Percentiles rank a stretch among this genome's conserved stretches.
Evolutionary conservation across 106 monocot genomes (phyloP).

Genomic region (Acanthochlamys bracteata): DNA sequence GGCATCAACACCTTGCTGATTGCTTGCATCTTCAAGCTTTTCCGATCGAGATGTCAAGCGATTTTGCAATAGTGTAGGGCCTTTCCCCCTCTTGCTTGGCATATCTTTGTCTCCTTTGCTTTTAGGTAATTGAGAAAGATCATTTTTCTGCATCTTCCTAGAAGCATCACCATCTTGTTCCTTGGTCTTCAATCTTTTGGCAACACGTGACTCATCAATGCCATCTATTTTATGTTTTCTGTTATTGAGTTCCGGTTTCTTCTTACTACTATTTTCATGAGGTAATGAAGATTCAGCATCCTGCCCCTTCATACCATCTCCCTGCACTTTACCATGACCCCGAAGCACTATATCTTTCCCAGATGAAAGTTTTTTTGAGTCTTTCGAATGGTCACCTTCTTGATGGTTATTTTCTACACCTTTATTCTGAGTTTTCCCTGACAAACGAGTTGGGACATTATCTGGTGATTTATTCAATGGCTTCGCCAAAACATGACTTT

Average conservation of each 20-base stretch:
- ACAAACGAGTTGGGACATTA: slow-evolving; percentile 2
- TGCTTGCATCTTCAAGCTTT: slow-evolving; percentile 4
- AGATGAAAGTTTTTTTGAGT: slow-evolving; percentile 17
- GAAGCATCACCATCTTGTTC: slow-evolving; percentile 13
- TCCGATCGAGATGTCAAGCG: slow-evolving; percentile 5
- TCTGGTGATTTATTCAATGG: slow-evolving; percentile 10
- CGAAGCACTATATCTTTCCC: slow-evolving; percentile 13
- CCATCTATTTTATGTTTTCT: slow-evolving; percentile 30
- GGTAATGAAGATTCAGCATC: slow-evolving; percentile 14
- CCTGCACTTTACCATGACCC: slow-evolving; percentile 10
- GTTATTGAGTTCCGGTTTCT: slow-evolving; percentile 12
- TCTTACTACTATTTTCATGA: slow-evolving; percentile 12
- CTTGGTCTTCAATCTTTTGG: slow-evolving; percentile 44
- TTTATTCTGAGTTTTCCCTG: slow-evolving; percentile 11
- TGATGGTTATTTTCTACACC: slow-evolving; percentile 13
- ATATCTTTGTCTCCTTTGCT: slow-evolving; percentile 17
- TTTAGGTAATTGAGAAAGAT: slow-evolving; percentile 16
- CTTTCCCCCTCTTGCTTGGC: slow-evolving; percentile 14
- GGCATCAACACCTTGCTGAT: slow-evolving; percentile 2
- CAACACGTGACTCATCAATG: slow-evolving; percentile 21
- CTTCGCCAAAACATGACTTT: slow-evolving; percentile 9
- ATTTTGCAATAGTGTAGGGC: slow-evolving; percentile 18
- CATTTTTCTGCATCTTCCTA: slow-evolving; percentile 14
- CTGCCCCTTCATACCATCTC: slow-evolving; percentile 1
- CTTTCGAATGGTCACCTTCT: slow-evolving; percentile 26